phyloP scores from a whole-genome alignment of 139 green algal species.

The Spirogloea muscicola region DNA sequence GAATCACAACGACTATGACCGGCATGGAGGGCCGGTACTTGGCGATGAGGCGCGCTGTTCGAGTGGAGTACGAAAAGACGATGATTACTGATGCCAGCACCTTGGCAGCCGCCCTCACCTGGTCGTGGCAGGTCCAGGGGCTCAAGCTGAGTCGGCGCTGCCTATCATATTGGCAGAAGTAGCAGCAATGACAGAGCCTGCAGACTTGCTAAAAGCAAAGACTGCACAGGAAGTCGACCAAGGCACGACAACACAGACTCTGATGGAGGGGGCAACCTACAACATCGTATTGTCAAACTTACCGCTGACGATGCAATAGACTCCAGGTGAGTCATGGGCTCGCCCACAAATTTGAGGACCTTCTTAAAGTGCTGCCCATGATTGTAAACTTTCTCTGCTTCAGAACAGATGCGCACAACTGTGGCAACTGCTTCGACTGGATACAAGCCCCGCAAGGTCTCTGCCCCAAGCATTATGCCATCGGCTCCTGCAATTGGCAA shows the following conservation, averaged over 20 bases:
- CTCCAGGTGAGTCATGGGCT: conserved; percentile 50
- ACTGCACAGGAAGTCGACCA: too few species aligned
- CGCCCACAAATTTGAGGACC: conserved; percentile 34
- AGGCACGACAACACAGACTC: too few species aligned
- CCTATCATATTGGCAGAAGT: too few species aligned
- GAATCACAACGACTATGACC: conserved; percentile 58
- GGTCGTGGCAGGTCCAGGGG: too few species aligned
- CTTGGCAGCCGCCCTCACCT: conserved; percentile 45
- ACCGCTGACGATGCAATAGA: conserved; percentile 52
- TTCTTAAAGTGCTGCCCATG: conserved; percentile 52
- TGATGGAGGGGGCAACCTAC: background rate
- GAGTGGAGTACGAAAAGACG: conserved; percentile 47
- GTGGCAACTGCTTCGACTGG: conserved; percentile 64
- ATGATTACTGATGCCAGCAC: conserved; percentile 49
- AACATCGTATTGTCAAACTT: background rate
- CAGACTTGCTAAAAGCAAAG: too few species aligned
- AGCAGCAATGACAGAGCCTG: too few species aligned
- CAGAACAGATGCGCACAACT: conserved; percentile 63
- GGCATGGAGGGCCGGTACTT: conserved; percentile 49
- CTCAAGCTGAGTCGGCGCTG: too few species aligned
- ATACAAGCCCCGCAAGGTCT: conserved; percentile 73
- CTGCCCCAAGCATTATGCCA: conserved; percentile 70
- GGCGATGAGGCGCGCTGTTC: conserved; percentile 42
- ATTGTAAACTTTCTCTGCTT: conserved; percentile 50
- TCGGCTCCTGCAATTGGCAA: conserved; percentile 61